Percentiles rank a stretch among this genome's conserved stretches.
phyloP scores from a whole-genome alignment of 75 land plant genomes.

The Cryptomeria japonica region DNA sequence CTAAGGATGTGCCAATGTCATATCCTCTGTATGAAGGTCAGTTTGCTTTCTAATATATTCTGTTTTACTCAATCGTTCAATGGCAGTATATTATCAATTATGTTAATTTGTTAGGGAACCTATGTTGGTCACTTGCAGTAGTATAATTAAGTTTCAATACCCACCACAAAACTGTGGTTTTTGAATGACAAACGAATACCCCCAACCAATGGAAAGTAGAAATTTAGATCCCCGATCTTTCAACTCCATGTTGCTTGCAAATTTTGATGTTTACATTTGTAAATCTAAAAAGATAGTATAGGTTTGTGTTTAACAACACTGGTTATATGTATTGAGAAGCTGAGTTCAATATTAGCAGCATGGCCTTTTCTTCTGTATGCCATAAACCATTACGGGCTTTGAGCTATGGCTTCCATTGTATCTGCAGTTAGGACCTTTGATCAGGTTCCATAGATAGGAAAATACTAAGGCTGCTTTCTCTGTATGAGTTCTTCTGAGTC shows the following conservation, averaged over 20 bases:
- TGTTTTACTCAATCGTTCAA: not conserved
- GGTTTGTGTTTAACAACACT: not conserved
- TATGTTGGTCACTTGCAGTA: not conserved
- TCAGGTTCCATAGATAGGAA: not conserved
- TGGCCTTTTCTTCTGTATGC: not conserved
- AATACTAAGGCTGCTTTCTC: not conserved
- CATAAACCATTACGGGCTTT: not conserved
- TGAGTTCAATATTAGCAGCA: not conserved
- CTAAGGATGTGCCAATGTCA: not conserved
- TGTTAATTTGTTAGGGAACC: not conserved
- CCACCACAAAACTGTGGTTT: not conserved
- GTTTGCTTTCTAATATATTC: not conserved
- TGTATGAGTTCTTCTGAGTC: not conserved
- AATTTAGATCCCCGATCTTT: not conserved
- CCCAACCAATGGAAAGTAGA: not conserved
- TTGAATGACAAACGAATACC: not conserved
- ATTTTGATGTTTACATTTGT: not conserved
- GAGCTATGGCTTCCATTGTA: not conserved
- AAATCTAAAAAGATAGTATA: not conserved
- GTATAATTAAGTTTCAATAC: not conserved
- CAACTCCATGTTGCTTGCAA: not conserved
- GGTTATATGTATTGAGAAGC: not conserved
- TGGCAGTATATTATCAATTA: not conserved
- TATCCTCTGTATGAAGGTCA: not conserved
- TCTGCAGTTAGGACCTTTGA: not conserved